Evolutionary conservation across 2,329 filamentous ascomycete genomes (phyloP).

Genomic region (Neofusicoccum ribis): DNA sequence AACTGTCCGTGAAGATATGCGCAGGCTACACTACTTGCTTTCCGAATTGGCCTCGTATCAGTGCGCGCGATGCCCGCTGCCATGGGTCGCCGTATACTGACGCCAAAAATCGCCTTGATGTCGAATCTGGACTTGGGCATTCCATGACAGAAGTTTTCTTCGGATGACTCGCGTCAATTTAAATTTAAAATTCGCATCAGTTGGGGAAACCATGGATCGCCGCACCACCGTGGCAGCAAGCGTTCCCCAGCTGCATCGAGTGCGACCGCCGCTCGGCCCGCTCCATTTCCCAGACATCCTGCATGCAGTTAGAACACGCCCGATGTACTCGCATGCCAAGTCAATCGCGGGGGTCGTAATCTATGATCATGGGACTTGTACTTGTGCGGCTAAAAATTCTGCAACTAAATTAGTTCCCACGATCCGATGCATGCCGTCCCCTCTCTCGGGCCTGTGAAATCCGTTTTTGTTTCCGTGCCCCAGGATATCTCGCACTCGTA

Average conservation of each 20-base stretch:
- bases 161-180: not conserved
- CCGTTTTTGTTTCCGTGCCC: conserved; percentile 8
- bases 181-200: not conserved
- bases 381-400: conserved; percentile 1
- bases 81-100: not conserved
- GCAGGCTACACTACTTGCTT: no score
- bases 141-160: conserved; percentile 3
- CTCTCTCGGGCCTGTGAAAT: not conserved
- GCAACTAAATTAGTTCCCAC: conserved; percentile 12
- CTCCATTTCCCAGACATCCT: not conserved
- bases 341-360: not conserved
- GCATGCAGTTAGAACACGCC: not conserved
- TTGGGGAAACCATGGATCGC: not conserved
- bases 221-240: not conserved
- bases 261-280: not conserved
- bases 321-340: not conserved
- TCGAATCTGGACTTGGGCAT: not conserved
- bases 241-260: not conserved
- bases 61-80: not conserved
- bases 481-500: conserved; percentile 8
- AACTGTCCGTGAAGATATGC: no score
- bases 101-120: not conserved
- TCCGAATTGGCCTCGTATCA: not conserved
- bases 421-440: conserved; percentile 3
- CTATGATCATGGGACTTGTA: not conserved